Evolutionary conservation across 805 yeast genomes (phyloP), one percentile per base, ranked within the genome.

Genomic region (Peterozyma toletana): DNA sequence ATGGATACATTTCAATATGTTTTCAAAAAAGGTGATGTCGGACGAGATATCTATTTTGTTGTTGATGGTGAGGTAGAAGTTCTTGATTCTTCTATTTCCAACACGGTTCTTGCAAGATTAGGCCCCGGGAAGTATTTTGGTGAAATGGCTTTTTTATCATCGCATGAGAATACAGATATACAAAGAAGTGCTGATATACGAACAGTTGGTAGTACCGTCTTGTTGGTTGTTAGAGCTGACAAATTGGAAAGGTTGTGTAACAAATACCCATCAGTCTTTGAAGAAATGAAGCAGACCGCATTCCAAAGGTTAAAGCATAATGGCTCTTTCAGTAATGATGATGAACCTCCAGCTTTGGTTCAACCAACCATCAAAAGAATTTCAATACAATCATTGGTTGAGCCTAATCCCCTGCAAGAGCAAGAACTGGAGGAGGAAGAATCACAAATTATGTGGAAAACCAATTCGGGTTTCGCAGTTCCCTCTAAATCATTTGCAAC

Each of bases 61-160:
- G 74, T 80, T 9, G 69, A 66, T 50, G 93, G 93, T 9, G 82
- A 78, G 51, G 86, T 83, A 5, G 90, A 85, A 56, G 86, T 83
- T 0, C 46, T 83, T 9, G 77, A 66, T 39, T 60, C 64, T 2
- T 53, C 63, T 29, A 53, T 50, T 31, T 61, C 63, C 15, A 77
- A 71, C 42, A 60, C 62, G 33, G 64, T 72, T 1, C 56, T 78
- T 34, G 88, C 86, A 3, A 68, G 86, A 45, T 62, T 85, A 21
- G 71, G 77, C 2, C 60, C 77, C 13, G 86, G 85, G 16, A 72
- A 79, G 31, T 83, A 80, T 59, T 83, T 84, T 62, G 93, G 93
- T 17, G 91, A 83, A 58, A 80, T 83, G 81, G 75, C 86, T 0
- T 84, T 83, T 51, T 59, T 84, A 36, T 64, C 77, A 3, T 68